Evolutionary conservation across 306 rosid genomes (phyloP).

Genomic region (Acacia crassicarpa): DNA sequence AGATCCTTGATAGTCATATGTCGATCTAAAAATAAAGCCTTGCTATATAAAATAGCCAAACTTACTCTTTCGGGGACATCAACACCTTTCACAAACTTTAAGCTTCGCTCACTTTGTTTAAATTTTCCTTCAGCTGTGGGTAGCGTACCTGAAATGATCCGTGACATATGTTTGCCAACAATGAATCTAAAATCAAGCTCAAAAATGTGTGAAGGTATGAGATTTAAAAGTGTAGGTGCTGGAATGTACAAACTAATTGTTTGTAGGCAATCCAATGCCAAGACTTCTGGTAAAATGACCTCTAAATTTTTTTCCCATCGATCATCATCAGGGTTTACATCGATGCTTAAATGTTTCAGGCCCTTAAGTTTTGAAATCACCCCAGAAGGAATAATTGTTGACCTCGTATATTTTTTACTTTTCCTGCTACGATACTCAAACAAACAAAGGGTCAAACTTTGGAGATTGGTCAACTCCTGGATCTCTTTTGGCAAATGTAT

Average conservation of each 20-base stretch:
- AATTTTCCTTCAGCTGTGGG: background rate
- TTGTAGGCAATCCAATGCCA: background rate
- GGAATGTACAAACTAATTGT: slow-evolving; percentile 6
- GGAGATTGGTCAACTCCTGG: background rate
- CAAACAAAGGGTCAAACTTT: slow-evolving; percentile 1
- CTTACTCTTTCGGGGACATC: background rate
- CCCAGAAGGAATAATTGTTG: background rate
- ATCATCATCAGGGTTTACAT: slow-evolving; percentile 22
- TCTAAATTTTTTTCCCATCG: background rate
- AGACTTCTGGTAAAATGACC: background rate
- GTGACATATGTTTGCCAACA: slow-evolving; percentile 24
- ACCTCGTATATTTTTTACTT: background rate
- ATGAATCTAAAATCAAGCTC: background rate
- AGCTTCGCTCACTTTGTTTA: background rate
- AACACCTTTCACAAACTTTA: slow-evolving; percentile 21
- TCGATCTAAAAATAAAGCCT: background rate
- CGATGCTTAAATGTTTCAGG: background rate
- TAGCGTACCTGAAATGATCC: slow-evolving; percentile 18
- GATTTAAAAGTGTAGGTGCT: background rate
- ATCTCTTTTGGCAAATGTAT: background rate
- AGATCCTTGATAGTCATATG: background rate
- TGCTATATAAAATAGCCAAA: background rate
- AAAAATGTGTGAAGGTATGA: background rate
- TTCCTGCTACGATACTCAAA: background rate
- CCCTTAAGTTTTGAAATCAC: background rate